Evolutionary conservation across 1,284 basidiomycete species (phyloP).

Genomic region (Paramarasmius palmivorus): DNA sequence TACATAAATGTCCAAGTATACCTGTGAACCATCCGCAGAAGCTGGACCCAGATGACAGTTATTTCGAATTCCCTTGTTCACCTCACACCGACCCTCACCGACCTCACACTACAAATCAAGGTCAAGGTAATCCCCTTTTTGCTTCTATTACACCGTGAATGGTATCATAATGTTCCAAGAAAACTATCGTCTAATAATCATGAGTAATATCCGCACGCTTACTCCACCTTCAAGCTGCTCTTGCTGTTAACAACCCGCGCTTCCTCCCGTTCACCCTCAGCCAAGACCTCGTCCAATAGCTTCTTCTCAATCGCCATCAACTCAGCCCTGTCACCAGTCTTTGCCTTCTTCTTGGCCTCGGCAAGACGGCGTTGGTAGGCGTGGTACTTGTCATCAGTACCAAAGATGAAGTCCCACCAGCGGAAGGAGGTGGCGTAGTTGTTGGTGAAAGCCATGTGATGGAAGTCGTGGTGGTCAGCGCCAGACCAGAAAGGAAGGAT

Average conservation of each 20-base stretch:
- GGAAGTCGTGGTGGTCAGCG: constrained; percentile 97
- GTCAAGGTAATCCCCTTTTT: too few relatives aligned
- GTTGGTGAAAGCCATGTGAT: constrained; percentile 90
- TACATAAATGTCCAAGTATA: too few relatives aligned
- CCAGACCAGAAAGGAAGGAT: constrained; percentile 98
- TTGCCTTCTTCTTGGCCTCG: constrained; percentile 37
- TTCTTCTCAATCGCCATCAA: constrained; percentile 54
- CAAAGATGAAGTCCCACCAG: constrained; percentile 87
- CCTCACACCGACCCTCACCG: too few relatives aligned
- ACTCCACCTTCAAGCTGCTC: constrained; percentile 18
- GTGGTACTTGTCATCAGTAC: constrained; percentile 85
- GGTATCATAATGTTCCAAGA: too few relatives aligned
- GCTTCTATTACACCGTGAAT: too few relatives aligned
- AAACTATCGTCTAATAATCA: too few relatives aligned
- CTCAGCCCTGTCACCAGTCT: constrained; percentile 56
- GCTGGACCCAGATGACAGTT: too few relatives aligned
- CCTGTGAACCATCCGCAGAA: too few relatives aligned
- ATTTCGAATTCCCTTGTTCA: too few relatives aligned
- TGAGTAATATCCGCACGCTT: too few relatives aligned
- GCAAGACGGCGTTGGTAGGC: constrained; percentile 70
- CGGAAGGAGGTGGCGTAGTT: constrained; percentile 93
- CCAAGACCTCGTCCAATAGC: constrained; percentile 64
- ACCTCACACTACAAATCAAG: too few relatives aligned
- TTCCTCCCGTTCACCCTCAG: constrained; percentile 74
- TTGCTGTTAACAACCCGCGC: constrained; percentile 45